These are phyloP conservation scores for Raphanus sativus DNA, from an alignment of 345 rosid genomes.

Conservation along the genomic window DNA sequence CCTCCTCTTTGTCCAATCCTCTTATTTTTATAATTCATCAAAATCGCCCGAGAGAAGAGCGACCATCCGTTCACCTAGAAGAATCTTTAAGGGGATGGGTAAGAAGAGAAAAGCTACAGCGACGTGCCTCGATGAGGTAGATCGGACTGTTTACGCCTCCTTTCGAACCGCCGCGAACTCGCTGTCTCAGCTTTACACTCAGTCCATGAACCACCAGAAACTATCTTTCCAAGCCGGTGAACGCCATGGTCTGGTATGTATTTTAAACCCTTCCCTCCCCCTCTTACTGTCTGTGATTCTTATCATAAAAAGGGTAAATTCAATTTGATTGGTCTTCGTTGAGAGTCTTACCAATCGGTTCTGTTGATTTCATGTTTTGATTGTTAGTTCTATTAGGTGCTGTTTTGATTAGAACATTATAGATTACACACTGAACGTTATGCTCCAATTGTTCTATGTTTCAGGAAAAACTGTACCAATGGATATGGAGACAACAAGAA, in stretches of 20 bases:
- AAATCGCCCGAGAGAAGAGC: background rate
- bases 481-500: conserved; percentile 86
- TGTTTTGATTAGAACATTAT: background rate
- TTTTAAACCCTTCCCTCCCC: background rate
- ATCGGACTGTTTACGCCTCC: conserved; percentile 88
- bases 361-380: background rate
- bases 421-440: background rate
- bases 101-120: conserved; percentile 92
- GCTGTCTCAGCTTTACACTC: conserved; percentile 82
- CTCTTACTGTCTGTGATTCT: background rate
- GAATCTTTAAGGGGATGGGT: conserved; percentile 51
- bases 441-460: conserved; percentile 3
- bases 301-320: background rate
- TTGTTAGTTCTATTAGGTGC: background rate
- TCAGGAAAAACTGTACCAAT: conserved; percentile 86
- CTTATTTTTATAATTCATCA: background rate
- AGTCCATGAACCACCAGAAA: conserved; percentile 77
- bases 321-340: background rate
- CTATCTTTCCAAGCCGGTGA: conserved; percentile 74
- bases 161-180: conserved; percentile 88
- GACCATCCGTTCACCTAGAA: background rate
- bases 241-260: conserved; percentile 64
- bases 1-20: background rate
- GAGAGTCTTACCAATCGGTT: background rate
- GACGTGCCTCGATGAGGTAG: conserved; percentile 90